Base-by-base conservation (phyloP, 768 basidiomycete species). In the Pleurotus platypus region DNA sequence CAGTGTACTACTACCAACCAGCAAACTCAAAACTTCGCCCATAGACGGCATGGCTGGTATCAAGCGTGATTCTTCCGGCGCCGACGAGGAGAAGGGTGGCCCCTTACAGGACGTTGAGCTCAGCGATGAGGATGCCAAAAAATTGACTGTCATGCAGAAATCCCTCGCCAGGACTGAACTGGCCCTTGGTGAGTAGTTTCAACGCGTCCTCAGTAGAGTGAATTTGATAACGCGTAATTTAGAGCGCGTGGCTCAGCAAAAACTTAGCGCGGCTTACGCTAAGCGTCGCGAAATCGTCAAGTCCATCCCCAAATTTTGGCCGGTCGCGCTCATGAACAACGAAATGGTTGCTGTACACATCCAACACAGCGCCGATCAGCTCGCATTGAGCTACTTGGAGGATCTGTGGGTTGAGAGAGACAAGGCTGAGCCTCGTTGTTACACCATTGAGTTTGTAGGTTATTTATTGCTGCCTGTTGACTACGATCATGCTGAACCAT, bases 391-490 rank as follows among this genome's bases (percentile, higher is more conserved):
- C 69, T 91, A 88, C 69, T 76, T 95, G 58, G 87, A 92, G 66
- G 92, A 96, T 64, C 62, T 97, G 18, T 94, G 93, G 90, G 75
- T 96, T 38, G 78, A 74, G 57, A 84, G 90, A 55, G 86, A 95
- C 67, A 64, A 78, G 42, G 70, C 72, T 43, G 94, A 97, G 69
- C 85, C 86, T 57, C 76, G 94, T 64, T 87, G 86, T 66, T 96
- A 87, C 75, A 89, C 86, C 49, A 71, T 96, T 56, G 88, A 94
- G 77, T 93, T 97, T 73, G 94, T 95, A 70, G 66, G 94, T 84
- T 30, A 18, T 51, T 30, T 35, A 11, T 35, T 35, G 9, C 30
- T 35, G 30, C 8, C 30, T 35, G 30, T 35, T 35, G 30, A 12
- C 37, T 30, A 26, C 38, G n/a, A 35, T 49, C 12, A 57, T 42